Conservation (phyloP, 495 filamentous ascomycete genomes). For the Aspergillus carlsbadensis region DNA sequence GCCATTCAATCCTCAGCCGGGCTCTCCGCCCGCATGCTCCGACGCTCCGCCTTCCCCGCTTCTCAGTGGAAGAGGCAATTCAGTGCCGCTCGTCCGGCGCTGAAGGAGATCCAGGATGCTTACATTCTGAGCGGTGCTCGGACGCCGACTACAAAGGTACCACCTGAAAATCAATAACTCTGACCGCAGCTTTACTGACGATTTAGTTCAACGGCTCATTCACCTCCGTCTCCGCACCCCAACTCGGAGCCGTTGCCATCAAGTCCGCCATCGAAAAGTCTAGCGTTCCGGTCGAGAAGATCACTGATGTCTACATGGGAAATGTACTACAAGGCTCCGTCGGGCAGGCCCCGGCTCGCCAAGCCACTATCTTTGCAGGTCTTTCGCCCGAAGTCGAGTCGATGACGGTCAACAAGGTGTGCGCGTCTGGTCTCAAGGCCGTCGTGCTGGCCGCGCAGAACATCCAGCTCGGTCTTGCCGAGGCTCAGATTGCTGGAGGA, state of each 20-base stretch:
- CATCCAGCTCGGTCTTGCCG: conserved; percentile 84
- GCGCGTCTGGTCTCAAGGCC: conserved; percentile 90
- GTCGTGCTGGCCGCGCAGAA: conserved; percentile 88
- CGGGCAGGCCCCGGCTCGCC: conserved; percentile 89
- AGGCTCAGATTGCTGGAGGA: conserved; percentile 87
- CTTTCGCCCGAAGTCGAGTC: conserved; percentile 76
- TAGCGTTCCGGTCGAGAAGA: conserved; percentile 68
- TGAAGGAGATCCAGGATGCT: conserved; percentile 75
- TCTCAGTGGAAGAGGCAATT: conserved; percentile 63
- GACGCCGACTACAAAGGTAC: conserved; percentile 84
- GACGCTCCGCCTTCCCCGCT: conserved; percentile 34
- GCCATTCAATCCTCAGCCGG: conserved; percentile 29
- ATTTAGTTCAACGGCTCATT: conserved; percentile 89
- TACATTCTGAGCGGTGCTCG: conserved; percentile 88
- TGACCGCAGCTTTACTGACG: neutral
- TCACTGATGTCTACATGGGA: conserved; percentile 94
- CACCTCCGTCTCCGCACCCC: conserved; percentile 74
- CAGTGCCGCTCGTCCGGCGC: conserved; percentile 56
- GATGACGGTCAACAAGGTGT: conserved; percentile 95
- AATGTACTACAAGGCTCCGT: conserved; percentile 85
- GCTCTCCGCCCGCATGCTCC: conserved; percentile 29
- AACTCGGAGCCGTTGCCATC: conserved; percentile 85
- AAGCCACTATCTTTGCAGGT: conserved; percentile 86
- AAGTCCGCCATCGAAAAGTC: conserved; percentile 84
- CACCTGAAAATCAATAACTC: neutral